Conservation (phyloP, 805 yeast genomes). For the Cyberlindnera xylosilytica region DNA sequence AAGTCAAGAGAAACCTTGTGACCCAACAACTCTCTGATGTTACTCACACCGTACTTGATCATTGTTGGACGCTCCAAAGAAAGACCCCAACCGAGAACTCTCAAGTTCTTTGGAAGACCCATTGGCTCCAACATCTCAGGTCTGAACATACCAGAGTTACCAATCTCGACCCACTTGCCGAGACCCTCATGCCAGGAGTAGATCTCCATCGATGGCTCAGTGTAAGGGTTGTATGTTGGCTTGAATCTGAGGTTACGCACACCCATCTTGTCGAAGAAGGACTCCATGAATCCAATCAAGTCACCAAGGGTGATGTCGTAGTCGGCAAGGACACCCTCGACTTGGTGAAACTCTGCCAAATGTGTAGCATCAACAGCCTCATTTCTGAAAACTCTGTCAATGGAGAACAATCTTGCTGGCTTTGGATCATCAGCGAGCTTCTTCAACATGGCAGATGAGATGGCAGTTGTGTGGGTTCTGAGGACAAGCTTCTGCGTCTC, state of each 20-base stretch:
- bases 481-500: slow-evolving; percentile 90
- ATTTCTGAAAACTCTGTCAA: slow-evolving; percentile 98
- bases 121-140: slow-evolving; percentile 98
- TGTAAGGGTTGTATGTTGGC: slow-evolving; percentile 98
- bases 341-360: slow-evolving; percentile 98
- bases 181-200: slow-evolving; percentile 95
- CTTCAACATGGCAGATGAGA: slow-evolving; percentile 85
- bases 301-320: slow-evolving; percentile 93
- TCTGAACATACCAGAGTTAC: slow-evolving; percentile 99
- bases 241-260: slow-evolving; percentile 93
- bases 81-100: slow-evolving; percentile 97
- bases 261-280: slow-evolving; percentile 96
- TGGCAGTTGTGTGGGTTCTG: slow-evolving; percentile 97
- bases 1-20: slow-evolving; percentile 95
- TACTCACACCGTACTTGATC: slow-evolving; percentile 95
- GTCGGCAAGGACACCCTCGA: slow-evolving; percentile 98
- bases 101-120: slow-evolving; percentile 93
- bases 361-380: slow-evolving; percentile 99
- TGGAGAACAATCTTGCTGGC: slow-evolving; percentile 89
- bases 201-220: slow-evolving; percentile 98
- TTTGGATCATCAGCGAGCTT: slow-evolving; percentile 82
- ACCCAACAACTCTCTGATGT: slow-evolving; percentile 94
- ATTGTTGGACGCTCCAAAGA: slow-evolving; percentile 98
- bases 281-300: slow-evolving; percentile 96
- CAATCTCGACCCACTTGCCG: slow-evolving; percentile 98